Base-by-base conservation (phyloP, 2,329 filamentous ascomycete species). In the Rhynchosporium secalis region DNA sequence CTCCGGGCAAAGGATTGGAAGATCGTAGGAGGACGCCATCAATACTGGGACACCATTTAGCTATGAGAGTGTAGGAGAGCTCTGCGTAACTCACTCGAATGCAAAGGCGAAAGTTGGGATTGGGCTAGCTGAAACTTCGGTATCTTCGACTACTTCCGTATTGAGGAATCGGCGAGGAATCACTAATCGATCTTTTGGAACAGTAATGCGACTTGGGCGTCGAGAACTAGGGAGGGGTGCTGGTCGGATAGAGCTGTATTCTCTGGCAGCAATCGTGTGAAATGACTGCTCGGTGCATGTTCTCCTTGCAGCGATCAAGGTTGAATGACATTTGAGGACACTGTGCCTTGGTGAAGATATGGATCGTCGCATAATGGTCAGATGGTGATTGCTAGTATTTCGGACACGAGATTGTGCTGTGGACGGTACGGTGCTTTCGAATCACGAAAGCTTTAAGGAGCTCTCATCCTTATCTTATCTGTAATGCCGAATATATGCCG, bases 1-100 rank as follows among this genome's bases (percentile, higher is more conserved):
- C 94, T 38, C 90, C 89, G 1, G 91, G 89, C 52, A 98, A 87
- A 3, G 91, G 87, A 65, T 87, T 85, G 3, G 89, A 86, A 64
- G 90, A 89, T 72, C 93, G 91, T 38, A 98, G 83, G 26, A 99
- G 85, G n/a, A 99, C 95, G 61, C 95, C 95, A 75, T 99, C 95
- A 73, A 99, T 90, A 56, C 72, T 74, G 48, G 20, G 3, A 31
- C 5, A 40, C 29, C 49, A 29, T 29, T 69, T 56, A 65, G 64
- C 51, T 48, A 56, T 40, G 31, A 9, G 49, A 49, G 51, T 38
- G 12, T 31, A 49, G 45, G 46, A 47, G 9, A 13, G 51, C 56
- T 33, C 31, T 28, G 20, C 38, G 47, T 28, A 3, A 66, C 77
- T 72, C 76, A 83, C 81, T 85, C 82, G 65, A 85, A 84, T 26